Evolutionary conservation across 768 basidiomycete species (phyloP).

Genomic region (Leucosporidium yakuticum): DNA sequence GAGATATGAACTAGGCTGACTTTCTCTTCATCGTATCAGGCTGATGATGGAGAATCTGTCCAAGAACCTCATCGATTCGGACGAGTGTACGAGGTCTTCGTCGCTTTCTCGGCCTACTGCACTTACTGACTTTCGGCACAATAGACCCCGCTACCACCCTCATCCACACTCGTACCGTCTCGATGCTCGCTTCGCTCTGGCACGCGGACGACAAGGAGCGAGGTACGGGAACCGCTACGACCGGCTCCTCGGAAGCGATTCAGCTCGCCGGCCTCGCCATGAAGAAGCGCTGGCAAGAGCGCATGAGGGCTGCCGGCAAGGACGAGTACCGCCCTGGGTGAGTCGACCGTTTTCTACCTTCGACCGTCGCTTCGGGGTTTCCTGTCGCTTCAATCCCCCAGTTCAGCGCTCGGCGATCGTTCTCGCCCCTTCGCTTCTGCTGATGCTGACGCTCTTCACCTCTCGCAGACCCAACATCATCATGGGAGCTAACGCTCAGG

Average conservation of each 20-base stretch:
- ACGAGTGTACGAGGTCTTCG: conserved; percentile 48
- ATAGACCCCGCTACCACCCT: conserved; percentile 52
- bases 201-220: conserved; percentile 54
- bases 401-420: no score
- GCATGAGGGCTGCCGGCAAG: conserved; percentile 59
- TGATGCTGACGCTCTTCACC: neutral
- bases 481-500: conserved; percentile 60
- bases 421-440: neutral
- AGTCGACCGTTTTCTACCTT: neutral
- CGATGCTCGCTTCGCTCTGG: conserved; percentile 63
- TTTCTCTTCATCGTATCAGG: conserved; percentile 41
- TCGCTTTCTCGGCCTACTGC: neutral
- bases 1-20: no score
- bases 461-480: conserved; percentile 45
- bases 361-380: neutral
- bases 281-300: conserved; percentile 64
- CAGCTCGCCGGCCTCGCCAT: conserved; percentile 66
- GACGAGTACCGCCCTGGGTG: conserved; percentile 36
- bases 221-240: conserved; percentile 65
- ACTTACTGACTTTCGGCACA: no score
- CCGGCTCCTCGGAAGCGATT: conserved; percentile 62
- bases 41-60: conserved; percentile 61
- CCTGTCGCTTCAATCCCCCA: no score
- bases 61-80: conserved; percentile 65
- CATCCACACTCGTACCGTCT: conserved; percentile 52